Percentiles rank a stretch among this genome's conserved stretches.
Conservation (phyloP, 2,329 filamentous ascomycete genomes). For the Dendryphion nanum region DNA sequence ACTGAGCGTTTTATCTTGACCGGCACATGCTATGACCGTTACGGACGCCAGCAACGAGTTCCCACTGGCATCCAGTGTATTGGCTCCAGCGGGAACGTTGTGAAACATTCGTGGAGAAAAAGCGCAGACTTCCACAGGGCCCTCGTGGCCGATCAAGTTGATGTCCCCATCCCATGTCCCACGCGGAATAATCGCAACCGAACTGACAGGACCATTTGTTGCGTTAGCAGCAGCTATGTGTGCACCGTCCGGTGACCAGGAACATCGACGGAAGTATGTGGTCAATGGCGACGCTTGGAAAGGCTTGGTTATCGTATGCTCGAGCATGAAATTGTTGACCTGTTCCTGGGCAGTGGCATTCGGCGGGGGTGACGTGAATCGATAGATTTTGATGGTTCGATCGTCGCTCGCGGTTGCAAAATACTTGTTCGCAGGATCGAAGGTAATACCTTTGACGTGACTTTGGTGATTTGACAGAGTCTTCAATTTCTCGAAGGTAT, state of each 20-base stretch:
- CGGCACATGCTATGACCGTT: slow-evolving; percentile 94
- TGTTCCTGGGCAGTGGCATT: slow-evolving; percentile 95
- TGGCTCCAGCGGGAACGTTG: slow-evolving; percentile 59
- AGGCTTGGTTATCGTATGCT: slow-evolving; percentile 83
- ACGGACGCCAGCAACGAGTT: slow-evolving; percentile 56
- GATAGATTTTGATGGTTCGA: slow-evolving; percentile 92
- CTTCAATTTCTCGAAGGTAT: slow-evolving; percentile 98
- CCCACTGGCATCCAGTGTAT: slow-evolving; percentile 47
- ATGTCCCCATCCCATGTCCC: slow-evolving; percentile 94
- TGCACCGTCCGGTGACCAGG: slow-evolving; percentile 95
- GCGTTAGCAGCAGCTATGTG: slow-evolving; percentile 97
- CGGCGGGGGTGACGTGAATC: slow-evolving; percentile 82
- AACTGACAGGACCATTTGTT: slow-evolving; percentile 95
- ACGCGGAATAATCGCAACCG: slow-evolving; percentile 91
- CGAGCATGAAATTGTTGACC: slow-evolving; percentile 92
- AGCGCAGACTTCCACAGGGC: slow-evolving; percentile 93
- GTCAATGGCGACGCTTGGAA: slow-evolving; percentile 92
- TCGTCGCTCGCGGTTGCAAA: slow-evolving; percentile 98
- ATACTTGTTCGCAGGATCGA: slow-evolving; percentile 98
- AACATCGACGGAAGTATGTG: slow-evolving; percentile 94
- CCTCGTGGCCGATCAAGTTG: slow-evolving; percentile 95
- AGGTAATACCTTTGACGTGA: slow-evolving; percentile 98
- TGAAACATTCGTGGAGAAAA: slow-evolving; percentile 92
- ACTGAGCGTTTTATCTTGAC: slow-evolving; percentile 92
- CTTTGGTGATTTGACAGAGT: slow-evolving; percentile 89